Evolutionary conservation across 192 early-diverging fungal species (phyloP).

Genomic region (Dissophora globulifera): DNA sequence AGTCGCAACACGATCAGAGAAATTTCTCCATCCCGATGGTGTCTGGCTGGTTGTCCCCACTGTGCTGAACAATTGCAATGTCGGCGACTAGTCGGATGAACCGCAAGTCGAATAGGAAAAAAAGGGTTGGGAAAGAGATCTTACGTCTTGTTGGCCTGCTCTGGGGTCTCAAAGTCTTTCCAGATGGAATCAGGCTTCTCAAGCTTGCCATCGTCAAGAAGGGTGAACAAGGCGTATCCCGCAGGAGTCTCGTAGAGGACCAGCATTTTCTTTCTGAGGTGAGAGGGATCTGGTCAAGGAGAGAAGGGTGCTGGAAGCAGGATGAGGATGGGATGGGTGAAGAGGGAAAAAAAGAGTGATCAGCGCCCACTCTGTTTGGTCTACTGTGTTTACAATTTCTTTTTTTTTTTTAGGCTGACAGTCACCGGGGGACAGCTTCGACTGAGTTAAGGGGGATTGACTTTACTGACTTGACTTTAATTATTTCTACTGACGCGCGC

Average conservation of each 20-base stretch:
- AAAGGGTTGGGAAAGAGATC: conserved; percentile 31
- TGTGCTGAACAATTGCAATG: no score
- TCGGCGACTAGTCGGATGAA: no score
- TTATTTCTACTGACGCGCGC: no score
- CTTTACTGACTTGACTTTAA: no score
- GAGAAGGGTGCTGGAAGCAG: conserved; percentile 9
- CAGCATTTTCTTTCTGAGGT: conserved; percentile 69
- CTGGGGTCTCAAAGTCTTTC: conserved; percentile 91
- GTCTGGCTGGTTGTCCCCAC: no score
- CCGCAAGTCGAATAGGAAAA: neutral
- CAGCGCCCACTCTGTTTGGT: neutral
- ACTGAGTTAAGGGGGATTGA: conserved; percentile 5
- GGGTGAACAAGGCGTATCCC: conserved; percentile 97
- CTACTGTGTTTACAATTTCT: conserved; percentile 20
- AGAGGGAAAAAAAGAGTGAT: conserved; percentile 23
- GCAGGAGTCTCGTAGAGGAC: conserved; percentile 98
- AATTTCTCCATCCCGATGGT: neutral
- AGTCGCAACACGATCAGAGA: neutral
- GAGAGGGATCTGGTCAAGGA: conserved; percentile 21
- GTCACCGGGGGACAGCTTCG: no score
- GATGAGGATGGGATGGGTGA: neutral
- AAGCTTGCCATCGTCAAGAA: conserved; percentile 90
- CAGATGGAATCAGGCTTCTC: conserved; percentile 86
- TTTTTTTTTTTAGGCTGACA: conserved; percentile 14
- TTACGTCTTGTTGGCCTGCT: conserved; percentile 88